These are phyloP conservation scores for Penicillium sp. DNA, from an alignment of 2,329 filamentous ascomycete genomes.

Conservation along the genomic window DNA sequence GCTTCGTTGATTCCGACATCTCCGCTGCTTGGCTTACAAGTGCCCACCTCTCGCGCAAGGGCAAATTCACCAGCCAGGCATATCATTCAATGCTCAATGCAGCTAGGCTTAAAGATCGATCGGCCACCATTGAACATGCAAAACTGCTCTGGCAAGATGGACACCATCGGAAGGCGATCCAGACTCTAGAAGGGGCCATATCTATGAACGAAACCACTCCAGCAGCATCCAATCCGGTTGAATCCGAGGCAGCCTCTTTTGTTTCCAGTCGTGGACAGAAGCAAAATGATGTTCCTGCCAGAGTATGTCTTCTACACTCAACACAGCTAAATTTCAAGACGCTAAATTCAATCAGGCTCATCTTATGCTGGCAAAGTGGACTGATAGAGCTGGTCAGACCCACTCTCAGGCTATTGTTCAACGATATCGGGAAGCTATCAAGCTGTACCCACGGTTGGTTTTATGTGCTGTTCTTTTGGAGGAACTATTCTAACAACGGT, in stretches of 20 bases:
- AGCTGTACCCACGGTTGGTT: conserved; percentile 38
- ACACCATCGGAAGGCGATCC: conserved; percentile 91
- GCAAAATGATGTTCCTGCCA: conserved; percentile 54
- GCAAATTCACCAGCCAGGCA: conserved; percentile 78
- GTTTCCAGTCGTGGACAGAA: conserved; percentile 45
- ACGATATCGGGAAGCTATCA: conserved; percentile 75
- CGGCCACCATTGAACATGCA: conserved; percentile 91
- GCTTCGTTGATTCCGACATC: conserved; percentile 71
- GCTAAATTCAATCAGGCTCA: conserved; percentile 59
- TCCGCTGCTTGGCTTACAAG: conserved; percentile 84
- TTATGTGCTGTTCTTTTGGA: background rate
- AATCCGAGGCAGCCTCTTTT: conserved; percentile 37
- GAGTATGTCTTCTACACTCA: conserved; percentile 28
- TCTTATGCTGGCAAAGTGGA: conserved; percentile 91
- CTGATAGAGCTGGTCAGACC: conserved; percentile 91
- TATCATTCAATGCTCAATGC: conserved; percentile 94
- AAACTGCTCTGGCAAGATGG: conserved; percentile 91
- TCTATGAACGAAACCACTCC: conserved; percentile 72
- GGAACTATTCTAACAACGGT: background rate
- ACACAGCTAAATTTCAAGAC: background rate
- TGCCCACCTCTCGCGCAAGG: conserved; percentile 82
- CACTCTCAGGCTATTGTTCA: conserved; percentile 76
- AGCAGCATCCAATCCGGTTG: conserved; percentile 39
- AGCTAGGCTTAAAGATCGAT: conserved; percentile 77
- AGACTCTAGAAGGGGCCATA: conserved; percentile 84